Evolutionary conservation across 2,329 filamentous ascomycete species (phyloP).

Genomic region (Paradendryphiella salina): DNA sequence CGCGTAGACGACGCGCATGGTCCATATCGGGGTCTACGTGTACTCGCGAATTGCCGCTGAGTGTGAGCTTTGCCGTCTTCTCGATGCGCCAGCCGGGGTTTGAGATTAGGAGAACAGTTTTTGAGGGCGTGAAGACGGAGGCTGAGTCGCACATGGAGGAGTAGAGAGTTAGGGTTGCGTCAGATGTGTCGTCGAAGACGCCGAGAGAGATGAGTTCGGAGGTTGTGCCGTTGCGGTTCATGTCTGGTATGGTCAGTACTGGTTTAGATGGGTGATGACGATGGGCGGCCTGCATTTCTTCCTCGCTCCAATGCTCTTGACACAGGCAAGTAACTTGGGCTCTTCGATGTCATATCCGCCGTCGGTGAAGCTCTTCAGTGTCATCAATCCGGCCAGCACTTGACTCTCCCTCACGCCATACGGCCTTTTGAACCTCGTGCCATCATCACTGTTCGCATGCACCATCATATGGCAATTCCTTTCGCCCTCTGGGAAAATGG

Average conservation of each 20-base stretch:
- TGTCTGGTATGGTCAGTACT: slow-evolving; percentile 38
- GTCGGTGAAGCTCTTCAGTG: slow-evolving; percentile 58
- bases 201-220: slow-evolving; percentile 55
- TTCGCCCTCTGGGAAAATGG: slow-evolving; percentile 62
- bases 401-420: slow-evolving; percentile 47
- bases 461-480: slow-evolving; percentile 59
- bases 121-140: slow-evolving; percentile 52
- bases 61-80: slow-evolving; percentile 41
- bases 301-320: slow-evolving; percentile 60
- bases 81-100: slow-evolving; percentile 49
- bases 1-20: slow-evolving; percentile 59
- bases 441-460: slow-evolving; percentile 54
- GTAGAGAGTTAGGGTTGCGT: slow-evolving; percentile 60
- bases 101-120: slow-evolving; percentile 57
- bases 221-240: slow-evolving; percentile 53
- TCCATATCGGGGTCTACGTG: slow-evolving; percentile 60
- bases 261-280: too few species aligned
- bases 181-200: slow-evolving; percentile 62
- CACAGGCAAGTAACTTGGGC: slow-evolving; percentile 59
- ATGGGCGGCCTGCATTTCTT: slow-evolving; percentile 49
- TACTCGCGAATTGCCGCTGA: slow-evolving; percentile 54
- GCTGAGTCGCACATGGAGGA: slow-evolving; percentile 54
- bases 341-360: slow-evolving; percentile 58
- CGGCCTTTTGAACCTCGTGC: slow-evolving; percentile 52
- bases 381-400: slow-evolving; percentile 57